Conservation (phyloP, 805 yeast genomes). For the Sugiyamaella chiloensis region DNA sequence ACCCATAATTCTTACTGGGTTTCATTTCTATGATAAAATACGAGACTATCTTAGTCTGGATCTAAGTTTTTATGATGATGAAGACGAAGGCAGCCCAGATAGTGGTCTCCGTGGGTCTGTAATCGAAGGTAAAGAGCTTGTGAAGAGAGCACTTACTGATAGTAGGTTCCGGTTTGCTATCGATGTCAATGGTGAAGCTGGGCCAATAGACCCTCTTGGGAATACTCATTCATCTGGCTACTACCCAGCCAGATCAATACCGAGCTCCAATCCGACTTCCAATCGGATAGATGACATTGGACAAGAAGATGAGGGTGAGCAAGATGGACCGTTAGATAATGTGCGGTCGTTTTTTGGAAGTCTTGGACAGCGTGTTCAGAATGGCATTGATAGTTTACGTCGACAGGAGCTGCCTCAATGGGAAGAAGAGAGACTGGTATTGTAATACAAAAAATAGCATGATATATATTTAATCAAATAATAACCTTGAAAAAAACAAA, state of each 20-base stretch:
- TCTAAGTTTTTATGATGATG: conserved; percentile 37
- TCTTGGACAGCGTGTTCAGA: conserved; percentile 19
- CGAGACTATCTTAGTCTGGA: conserved; percentile 43
- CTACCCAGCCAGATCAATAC: background rate
- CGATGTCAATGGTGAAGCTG: conserved; percentile 2
- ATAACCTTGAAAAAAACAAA: no score
- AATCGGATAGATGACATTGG: background rate
- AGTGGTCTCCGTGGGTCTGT: conserved; percentile 19
- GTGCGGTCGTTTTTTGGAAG: conserved; percentile 22
- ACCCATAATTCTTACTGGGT: conserved; percentile 63
- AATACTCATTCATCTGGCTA: conserved; percentile 4
- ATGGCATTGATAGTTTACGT: conserved; percentile 11
- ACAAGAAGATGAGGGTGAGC: background rate
- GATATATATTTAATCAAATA: no score
- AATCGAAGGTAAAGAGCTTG: conserved; percentile 36
- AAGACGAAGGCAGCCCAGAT: conserved; percentile 19
- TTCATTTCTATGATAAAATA: conserved; percentile 64
- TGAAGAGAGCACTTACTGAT: conserved; percentile 31
- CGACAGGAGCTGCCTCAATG: conserved; percentile 4
- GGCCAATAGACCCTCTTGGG: conserved; percentile 1
- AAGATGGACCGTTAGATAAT: conserved; percentile 7
- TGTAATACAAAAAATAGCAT: conserved; percentile 8
- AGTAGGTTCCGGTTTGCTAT: conserved; percentile 24
- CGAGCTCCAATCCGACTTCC: background rate
- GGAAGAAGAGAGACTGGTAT: conserved; percentile 10